phyloP scores from a whole-genome alignment of 2,329 filamentous ascomycete species.

The Aspergillus alliaceus region DNA sequence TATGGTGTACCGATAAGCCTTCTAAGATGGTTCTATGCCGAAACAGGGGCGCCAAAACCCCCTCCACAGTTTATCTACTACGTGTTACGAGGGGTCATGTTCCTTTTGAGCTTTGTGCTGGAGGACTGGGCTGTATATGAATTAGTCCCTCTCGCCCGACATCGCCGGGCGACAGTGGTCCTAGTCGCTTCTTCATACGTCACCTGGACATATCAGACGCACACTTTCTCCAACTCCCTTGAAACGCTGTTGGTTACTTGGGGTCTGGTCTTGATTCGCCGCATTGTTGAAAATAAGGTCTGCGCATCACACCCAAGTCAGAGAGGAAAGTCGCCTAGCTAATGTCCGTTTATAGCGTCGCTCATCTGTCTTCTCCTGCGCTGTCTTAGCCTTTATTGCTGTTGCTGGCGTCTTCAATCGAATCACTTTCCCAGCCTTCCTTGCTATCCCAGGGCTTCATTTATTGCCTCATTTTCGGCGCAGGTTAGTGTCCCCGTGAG shows the following conservation, averaged over 20 bases:
- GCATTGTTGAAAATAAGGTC: constrained; percentile 78
- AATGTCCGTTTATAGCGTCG: constrained; percentile 56
- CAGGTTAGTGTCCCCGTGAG: constrained; percentile 59
- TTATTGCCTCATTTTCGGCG: constrained; percentile 82
- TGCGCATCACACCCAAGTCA: constrained; percentile 1
- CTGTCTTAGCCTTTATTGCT: constrained; percentile 74
- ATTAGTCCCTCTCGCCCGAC: constrained; percentile 72
- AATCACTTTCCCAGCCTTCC: constrained; percentile 93
- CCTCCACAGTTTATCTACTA: constrained; percentile 88
- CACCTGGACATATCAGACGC: constrained; percentile 97
- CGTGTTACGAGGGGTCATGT: constrained; percentile 85
- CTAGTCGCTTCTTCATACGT: constrained; percentile 95
- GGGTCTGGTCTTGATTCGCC: constrained; percentile 87
- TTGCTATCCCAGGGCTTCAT: constrained; percentile 78
- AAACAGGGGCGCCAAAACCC: constrained; percentile 70
- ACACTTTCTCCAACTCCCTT: constrained; percentile 97
- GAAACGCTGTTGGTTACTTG: constrained; percentile 91
- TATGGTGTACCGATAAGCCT: constrained; percentile 94
- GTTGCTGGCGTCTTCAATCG: constrained; percentile 93
- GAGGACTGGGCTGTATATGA: constrained; percentile 98
- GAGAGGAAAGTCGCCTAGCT: constrained; percentile 4
- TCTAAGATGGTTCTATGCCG: constrained; percentile 88
- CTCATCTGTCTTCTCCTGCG: constrained; percentile 73
- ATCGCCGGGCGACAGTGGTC: constrained; percentile 71
- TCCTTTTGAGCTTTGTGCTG: constrained; percentile 89